Evolutionary conservation across 176 grass and related monocot species (phyloP).

Genomic region (Hordeum marinum): DNA sequence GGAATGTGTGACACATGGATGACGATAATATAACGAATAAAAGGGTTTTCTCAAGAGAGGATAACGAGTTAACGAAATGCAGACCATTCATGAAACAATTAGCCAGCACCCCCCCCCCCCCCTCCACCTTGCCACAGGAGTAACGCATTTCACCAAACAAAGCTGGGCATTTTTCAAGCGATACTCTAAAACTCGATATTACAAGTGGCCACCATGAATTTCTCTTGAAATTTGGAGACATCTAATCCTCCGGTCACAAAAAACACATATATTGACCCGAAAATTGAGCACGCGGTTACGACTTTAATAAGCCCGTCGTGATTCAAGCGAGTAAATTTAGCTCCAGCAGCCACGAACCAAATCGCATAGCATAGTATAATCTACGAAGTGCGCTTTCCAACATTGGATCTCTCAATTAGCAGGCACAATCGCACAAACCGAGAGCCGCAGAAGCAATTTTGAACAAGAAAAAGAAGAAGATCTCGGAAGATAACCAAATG

Average conservation of each 20-base stretch:
- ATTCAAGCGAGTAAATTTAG: too few species aligned
- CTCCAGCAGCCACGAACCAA: too few species aligned
- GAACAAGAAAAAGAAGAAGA: neutral
- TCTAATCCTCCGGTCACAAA: neutral
- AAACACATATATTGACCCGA: neutral
- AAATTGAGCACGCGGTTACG: neutral
- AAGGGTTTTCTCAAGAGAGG: neutral
- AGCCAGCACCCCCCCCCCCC: neutral
- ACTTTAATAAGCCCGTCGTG: too few species aligned
- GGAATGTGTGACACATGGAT: neutral
- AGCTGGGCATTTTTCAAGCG: neutral
- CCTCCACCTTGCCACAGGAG: neutral
- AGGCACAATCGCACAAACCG: neutral
- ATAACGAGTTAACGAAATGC: neutral
- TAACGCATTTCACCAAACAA: neutral
- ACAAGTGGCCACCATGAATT: neutral
- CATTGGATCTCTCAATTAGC: neutral
- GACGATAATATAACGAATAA: neutral
- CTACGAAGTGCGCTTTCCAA: neutral
- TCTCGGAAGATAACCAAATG: neutral
- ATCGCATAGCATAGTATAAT: neutral
- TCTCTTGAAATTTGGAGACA: neutral
- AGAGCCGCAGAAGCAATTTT: neutral
- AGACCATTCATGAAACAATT: neutral
- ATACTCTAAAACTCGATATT: neutral